Conservation (phyloP, 345 rosid genomes). For the Theobroma cacao region DNA sequence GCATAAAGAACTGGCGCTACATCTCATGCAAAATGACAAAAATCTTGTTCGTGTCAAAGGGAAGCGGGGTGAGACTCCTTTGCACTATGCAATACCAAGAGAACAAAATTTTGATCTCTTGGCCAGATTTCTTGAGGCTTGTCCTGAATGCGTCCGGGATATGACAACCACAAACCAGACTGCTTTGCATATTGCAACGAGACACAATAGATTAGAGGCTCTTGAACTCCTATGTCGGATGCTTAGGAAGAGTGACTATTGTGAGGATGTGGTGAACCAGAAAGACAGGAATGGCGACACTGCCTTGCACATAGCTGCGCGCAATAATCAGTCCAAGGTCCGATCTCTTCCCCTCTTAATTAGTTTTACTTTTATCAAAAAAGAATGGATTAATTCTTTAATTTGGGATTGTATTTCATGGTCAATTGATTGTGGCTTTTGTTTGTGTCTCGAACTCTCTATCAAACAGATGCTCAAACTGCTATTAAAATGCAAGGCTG, state of each 20-base stretch:
- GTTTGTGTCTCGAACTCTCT: too few species aligned
- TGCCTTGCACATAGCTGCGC: neutral
- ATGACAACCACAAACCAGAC: constrained; percentile 20
- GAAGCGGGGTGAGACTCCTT: constrained; percentile 29
- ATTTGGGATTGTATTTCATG: too few species aligned
- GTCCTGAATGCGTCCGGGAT: constrained; percentile 23
- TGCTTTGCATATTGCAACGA: constrained; percentile 24
- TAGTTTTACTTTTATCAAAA: neutral
- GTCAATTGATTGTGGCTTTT: too few species aligned
- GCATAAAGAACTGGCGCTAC: neutral
- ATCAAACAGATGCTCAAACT: neutral
- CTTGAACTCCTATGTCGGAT: constrained; percentile 18
- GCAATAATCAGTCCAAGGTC: neutral
- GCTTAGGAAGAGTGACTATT: neutral
- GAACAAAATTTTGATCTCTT: constrained; percentile 5
- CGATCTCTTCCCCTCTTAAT: neutral
- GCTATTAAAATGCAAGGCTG: neutral
- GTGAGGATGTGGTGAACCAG: neutral
- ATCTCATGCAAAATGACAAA: neutral
- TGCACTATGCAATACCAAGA: constrained; percentile 14
- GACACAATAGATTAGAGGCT: neutral
- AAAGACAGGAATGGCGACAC: neutral
- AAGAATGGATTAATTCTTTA: too few species aligned
- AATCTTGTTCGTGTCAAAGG: constrained; percentile 11
- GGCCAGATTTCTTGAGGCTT: constrained; percentile 15